Conservation (phyloP, 352 stramenopile species). For the Phytophthora palmivora region DNA sequence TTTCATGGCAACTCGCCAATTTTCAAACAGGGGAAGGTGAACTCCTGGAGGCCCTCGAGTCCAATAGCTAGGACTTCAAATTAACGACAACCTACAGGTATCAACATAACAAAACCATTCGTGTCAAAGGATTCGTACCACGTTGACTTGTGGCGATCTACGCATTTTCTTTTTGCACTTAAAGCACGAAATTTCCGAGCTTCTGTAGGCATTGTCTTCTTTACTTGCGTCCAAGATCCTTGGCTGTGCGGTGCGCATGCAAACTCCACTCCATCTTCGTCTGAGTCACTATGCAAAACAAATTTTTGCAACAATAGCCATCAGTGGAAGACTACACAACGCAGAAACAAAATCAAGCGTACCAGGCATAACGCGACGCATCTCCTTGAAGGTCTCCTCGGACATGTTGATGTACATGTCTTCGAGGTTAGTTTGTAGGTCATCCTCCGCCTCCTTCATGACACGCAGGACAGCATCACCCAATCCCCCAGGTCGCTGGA, state of each 20-base stretch:
- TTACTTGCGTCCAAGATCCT: constrained; percentile 79
- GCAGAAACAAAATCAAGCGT: constrained; percentile 7
- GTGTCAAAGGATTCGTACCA: constrained; percentile 10
- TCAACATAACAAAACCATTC: constrained; percentile 4
- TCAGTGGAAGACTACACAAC: constrained; percentile 1
- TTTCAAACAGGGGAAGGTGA: constrained; percentile 72
- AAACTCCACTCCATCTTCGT: constrained; percentile 92
- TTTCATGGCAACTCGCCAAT: constrained; percentile 84
- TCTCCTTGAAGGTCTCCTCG: constrained; percentile 94
- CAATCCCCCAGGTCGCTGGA: constrained; percentile 48
- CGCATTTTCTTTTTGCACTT: constrained; percentile 13
- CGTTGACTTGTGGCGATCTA: too few relatives aligned
- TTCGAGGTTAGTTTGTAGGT: constrained; percentile 89
- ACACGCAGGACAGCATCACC: constrained; percentile 72
- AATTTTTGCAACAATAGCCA: background rate
- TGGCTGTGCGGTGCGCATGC: constrained; percentile 82
- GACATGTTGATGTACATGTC: constrained; percentile 97
- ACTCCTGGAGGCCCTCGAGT: constrained; percentile 55
- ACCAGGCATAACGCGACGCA: constrained; percentile 95
- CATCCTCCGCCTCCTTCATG: constrained; percentile 85
- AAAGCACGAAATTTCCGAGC: constrained; percentile 2
- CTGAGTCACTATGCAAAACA: constrained; percentile 65
- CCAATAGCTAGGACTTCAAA: constrained; percentile 22
- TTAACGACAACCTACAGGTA: constrained; percentile 7
- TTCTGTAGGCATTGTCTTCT: background rate